Evolutionary conservation across 345 rosid species (phyloP).

Genomic region (Eucalyptus marginata): DNA sequence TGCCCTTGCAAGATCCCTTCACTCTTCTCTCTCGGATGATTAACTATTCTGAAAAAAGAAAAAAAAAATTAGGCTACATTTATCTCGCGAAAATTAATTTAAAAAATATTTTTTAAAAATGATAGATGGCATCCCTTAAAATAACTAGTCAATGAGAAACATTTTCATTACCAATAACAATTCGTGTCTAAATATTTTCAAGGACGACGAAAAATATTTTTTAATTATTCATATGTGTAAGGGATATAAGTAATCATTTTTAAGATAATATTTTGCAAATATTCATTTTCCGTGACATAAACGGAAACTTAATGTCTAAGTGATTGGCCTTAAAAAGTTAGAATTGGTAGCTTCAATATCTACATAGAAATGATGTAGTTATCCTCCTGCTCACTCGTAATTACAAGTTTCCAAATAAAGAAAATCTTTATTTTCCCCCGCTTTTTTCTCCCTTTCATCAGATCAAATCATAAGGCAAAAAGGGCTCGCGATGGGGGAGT

Average conservation of each 20-base stretch:
- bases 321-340: background rate
- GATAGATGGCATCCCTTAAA: too few species aligned
- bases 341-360: background rate
- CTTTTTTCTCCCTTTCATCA: background rate
- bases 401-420: background rate
- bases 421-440: background rate
- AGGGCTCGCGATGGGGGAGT: background rate
- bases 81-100: too few species aligned
- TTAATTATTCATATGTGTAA: accelerated
- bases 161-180: too few species aligned
- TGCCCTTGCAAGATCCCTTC: background rate
- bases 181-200: too few species aligned
- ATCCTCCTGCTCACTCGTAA: background rate
- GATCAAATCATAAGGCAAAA: background rate
- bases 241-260: too few species aligned
- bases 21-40: background rate
- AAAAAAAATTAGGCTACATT: too few species aligned
- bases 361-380: background rate
- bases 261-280: accelerated
- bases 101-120: too few species aligned
- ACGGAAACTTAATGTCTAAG: background rate
- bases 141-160: too few species aligned
- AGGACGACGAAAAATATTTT: accelerated
- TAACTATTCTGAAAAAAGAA: background rate
- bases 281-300: too few species aligned